Base-by-base conservation (phyloP, 202 grass and related monocot genomes). In the Brachypodium distachyon region DNA sequence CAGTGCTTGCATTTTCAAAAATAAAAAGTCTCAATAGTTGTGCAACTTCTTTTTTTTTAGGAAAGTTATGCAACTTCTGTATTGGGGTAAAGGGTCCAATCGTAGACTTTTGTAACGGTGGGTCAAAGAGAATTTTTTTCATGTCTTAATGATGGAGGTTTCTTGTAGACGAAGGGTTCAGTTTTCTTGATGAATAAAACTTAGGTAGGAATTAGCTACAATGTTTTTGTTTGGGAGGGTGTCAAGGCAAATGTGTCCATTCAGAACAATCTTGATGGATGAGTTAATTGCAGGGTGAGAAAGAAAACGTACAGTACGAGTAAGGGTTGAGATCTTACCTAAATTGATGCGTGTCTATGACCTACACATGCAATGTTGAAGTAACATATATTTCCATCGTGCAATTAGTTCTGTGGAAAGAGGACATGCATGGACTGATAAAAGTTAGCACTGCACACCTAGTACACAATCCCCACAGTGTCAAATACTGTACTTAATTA, bases 311-410 rank as follows among this genome's bases (percentile, higher is more conserved):
- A 47, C 36, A 72, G 57, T 80, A 72, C 71, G 42, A 43, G 47
- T 55, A 71, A 77, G 55, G 66, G 60, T 72, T 69, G 74, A 79
- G 52, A 29, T 79, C 69, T 74, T 36, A 83, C 73, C 87, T 85
- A 83, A 76, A 81, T 41, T 71, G 78, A 90, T 86, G 61, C 54
- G 19, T 70, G 40, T 86, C 4, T 68, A 44, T 57, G 70, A 90
- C 79, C 79, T 75, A 74, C 48, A 82, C 55, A 86, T 38, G 47
- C 17, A 57, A 76, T 58, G 70, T 31, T 65, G 14, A 70, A 67
- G 50, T 27, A 47, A 11, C 36, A 11, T 59, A 70, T 38, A 53
- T 55, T 62, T 19, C 32, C 63, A 43, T 60, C 74, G 74, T 74
- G 36, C 47, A 53, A 79, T 87, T 81, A 66, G 40, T 7, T 40